Conservation (phyloP, 2,329 filamentous ascomycete species). For the Epichloe gansuensis region DNA sequence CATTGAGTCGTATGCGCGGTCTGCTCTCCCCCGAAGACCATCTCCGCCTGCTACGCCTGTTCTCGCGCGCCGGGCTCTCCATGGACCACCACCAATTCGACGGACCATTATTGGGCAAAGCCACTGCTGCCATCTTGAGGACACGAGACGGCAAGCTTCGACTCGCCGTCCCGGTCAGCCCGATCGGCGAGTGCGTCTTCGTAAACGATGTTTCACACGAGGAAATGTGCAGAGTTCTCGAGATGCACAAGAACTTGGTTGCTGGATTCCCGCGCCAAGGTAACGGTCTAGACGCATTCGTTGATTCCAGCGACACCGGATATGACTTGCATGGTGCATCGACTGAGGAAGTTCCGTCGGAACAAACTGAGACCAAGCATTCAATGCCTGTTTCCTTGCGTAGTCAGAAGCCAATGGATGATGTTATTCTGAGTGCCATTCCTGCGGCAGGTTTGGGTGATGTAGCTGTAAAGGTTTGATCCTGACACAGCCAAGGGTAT, state of each 20-base stretch:
- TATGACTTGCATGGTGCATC: constrained; percentile 25
- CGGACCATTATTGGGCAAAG: constrained; percentile 50
- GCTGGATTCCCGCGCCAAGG: constrained; percentile 50
- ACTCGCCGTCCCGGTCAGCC: constrained; percentile 50
- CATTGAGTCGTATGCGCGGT: constrained; percentile 49
- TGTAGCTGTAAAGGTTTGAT: not conserved
- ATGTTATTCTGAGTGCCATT: not conserved
- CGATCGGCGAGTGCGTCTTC: constrained; percentile 54
- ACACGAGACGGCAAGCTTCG: constrained; percentile 56
- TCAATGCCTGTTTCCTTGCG: not conserved
- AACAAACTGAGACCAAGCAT: not conserved
- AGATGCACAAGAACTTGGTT: constrained; percentile 50
- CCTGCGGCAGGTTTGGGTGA: not conserved
- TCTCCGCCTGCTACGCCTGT: constrained; percentile 48
- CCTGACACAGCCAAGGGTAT: too few relatives aligned
- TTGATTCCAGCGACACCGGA: constrained; percentile 57
- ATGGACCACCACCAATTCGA: constrained; percentile 61
- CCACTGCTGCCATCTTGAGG: constrained; percentile 55
- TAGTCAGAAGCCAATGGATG: not conserved
- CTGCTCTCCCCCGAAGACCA: constrained; percentile 49
- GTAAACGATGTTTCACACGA: constrained; percentile 51
- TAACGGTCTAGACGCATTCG: constrained; percentile 54
- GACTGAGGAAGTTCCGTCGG: too few relatives aligned
- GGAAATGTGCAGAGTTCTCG: constrained; percentile 48
- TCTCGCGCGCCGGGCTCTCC: constrained; percentile 56